Base-by-base conservation (phyloP, 179 eudicot genomes). In the Amaranthus tricolor region DNA sequence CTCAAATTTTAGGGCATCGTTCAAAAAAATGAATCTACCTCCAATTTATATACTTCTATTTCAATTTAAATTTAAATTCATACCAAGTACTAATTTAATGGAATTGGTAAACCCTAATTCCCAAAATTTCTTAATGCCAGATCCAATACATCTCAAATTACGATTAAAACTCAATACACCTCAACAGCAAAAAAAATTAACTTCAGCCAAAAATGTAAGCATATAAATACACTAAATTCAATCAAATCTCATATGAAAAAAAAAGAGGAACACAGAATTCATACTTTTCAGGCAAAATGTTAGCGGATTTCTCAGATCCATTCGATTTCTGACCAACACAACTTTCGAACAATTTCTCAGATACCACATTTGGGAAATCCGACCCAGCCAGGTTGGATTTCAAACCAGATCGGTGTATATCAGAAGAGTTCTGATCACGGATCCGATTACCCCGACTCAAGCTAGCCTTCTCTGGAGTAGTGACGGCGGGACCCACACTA, bases 201-300 rank as follows among this genome's bases (percentile, higher is more conserved):
- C 40, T 31, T 1, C 40, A 31, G 40, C 40, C 1, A 31, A 31
- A 31, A 31, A 31, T 31, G 40, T 31, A 31, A 31, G 40, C 40
- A 31, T 31, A 31, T 0, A 31, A 31, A 31, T 31, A 31, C 2
- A 31, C 3, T 31, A 31, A 1, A 31, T 2, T 31, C 40, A 0
- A 52, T 52, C 56, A 57, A 44, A 48, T 15, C 20, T 15, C 20
- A n/a, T 7, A 20, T 17, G 0, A 66, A 20, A 21, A 21, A 59
- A n/a, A 45, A 48, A 61, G 5, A 20, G 47, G 0, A 5, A 13
- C 44, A 13, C 40, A 5, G 59, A 8, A 14, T 15, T 10, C 85
- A 79, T 82, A 94, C 98, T 86, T 88, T 52, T 86, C 85, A 5
- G 93, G 87, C 8, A 91, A 79, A 5, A 81, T 71, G 66, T 76